Base-by-base conservation (phyloP, 345 rosid genomes). In the Citrus unshiu region DNA sequence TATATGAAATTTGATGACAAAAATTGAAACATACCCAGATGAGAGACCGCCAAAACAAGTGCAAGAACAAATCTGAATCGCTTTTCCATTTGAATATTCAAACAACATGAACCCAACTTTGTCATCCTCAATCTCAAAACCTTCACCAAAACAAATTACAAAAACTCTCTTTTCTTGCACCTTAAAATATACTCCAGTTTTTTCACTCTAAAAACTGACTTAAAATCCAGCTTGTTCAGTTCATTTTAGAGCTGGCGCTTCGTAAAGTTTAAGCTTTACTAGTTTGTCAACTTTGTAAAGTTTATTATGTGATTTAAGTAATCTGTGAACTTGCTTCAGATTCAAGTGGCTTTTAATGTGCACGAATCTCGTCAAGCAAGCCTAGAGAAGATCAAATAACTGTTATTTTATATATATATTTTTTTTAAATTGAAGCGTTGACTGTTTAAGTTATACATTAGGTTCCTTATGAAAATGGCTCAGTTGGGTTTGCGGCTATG, bases 361-460 rank as follows among this genome's bases (percentile, higher is more conserved):
- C 88, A 63, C 84, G 74, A 81, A 80, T 88, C 88, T 86, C 85
- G 76, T 78, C 78, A 77, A 64, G 64, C 69, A 58, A 75, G 14
- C 70, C 46, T 61, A 14, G 77, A 72, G 63, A 76, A 51, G 63
- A 65, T 49, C 62, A 65, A 40, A 40, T 43, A 21, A 27, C 43
- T 2, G n/a, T 30, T 64, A 69, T 30, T 19, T 12, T 21, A 2
- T 13, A 18, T 13, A 18, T 18, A 27, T 2, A 0, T 43, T 32
- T 65, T 78, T 37, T 9, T 0, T 5, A 34, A 37, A 77, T 37
- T 66, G 70, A 57, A 69, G 39, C 77, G 76, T 82, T 82, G 84
- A 82, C 84, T 54, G n/a, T 57, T 39, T 21, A 59, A 54, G 27
- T 21, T 9, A 49, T 64, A n/a, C 18, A 59, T 19, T 49, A n/a